Conservation (phyloP, 805 yeast species). For the Zygoascus bituminiphila region DNA sequence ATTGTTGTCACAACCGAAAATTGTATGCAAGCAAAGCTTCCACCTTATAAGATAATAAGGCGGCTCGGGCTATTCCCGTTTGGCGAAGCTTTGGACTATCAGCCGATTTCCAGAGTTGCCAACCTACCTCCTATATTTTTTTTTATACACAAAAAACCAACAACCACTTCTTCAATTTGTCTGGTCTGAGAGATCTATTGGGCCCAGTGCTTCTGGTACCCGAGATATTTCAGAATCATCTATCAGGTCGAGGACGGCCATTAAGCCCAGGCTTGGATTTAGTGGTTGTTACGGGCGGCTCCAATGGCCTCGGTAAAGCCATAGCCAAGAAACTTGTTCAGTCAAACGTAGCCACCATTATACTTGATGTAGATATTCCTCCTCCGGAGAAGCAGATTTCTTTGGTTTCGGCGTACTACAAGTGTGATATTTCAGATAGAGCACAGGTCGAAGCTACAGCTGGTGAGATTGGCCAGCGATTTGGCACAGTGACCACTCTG, state of each 20-base stretch:
- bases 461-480: slow-evolving; percentile 33
- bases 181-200: background rate
- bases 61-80: too few species aligned
- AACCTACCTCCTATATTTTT: too few species aligned
- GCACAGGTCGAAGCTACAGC: slow-evolving; percentile 37
- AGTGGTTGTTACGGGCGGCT: slow-evolving; percentile 78
- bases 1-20: background rate
- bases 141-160: too few species aligned
- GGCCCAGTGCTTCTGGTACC: background rate
- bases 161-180: too few species aligned
- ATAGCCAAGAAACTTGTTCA: slow-evolving; percentile 41
- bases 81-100: too few species aligned
- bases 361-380: slow-evolving; percentile 47
- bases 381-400: slow-evolving; percentile 25
- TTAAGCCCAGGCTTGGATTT: slow-evolving; percentile 11
- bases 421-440: slow-evolving; percentile 62
- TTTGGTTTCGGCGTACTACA: slow-evolving; percentile 42
- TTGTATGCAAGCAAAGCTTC: background rate
- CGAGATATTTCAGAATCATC: background rate
- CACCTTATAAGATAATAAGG: too few species aligned
- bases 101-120: too few species aligned
- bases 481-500: slow-evolving; percentile 58
- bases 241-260: background rate
- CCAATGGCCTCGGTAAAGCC: slow-evolving; percentile 67
- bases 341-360: slow-evolving; percentile 47